phyloP scores from a whole-genome alignment of 768 basidiomycete species.

The Pholiota microspora region DNA sequence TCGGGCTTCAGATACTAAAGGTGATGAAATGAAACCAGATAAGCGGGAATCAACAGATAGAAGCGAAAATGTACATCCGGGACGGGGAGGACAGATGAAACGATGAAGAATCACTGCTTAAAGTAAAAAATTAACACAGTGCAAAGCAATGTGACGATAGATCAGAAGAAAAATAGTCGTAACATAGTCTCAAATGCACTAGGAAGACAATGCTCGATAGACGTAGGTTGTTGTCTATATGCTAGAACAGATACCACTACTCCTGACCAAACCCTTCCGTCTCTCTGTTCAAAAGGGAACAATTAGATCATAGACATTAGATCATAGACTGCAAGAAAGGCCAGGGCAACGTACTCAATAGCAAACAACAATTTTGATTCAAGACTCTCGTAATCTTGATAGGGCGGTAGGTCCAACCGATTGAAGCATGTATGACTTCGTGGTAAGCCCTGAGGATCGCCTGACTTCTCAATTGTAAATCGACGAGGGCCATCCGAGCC shows the following conservation, averaged over 20 bases:
- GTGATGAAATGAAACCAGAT: constrained; percentile 4
- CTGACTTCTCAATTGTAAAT: constrained; percentile 95
- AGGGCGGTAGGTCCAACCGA: constrained; percentile 83
- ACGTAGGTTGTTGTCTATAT: background rate
- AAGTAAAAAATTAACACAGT: background rate
- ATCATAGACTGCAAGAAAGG: background rate
- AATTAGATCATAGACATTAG: constrained; percentile 5
- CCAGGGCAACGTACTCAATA: constrained; percentile 59
- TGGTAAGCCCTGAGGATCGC: constrained; percentile 84
- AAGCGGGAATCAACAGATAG: background rate
- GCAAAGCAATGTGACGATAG: constrained; percentile 10
- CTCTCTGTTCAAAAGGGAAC: constrained; percentile 42
- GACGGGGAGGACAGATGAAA: constrained; percentile 5
- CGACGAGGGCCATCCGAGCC: constrained; percentile 89
- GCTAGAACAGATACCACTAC: constrained; percentile 25
- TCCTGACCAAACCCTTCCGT: constrained; percentile 77
- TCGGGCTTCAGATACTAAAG: background rate
- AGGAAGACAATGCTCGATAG: background rate
- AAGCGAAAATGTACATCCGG: constrained; percentile 16
- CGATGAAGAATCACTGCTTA: background rate
- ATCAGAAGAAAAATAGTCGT: constrained; percentile 8
- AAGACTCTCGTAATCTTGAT: constrained; percentile 82
- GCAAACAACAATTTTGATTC: constrained; percentile 85
- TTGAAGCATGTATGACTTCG: constrained; percentile 96
- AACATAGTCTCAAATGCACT: background rate